A percentile compares a stretch with the other conserved stretches of the same genome.
Conservation (phyloP, 2,329 filamentous ascomycete species). For the Exophiala sp. region DNA sequence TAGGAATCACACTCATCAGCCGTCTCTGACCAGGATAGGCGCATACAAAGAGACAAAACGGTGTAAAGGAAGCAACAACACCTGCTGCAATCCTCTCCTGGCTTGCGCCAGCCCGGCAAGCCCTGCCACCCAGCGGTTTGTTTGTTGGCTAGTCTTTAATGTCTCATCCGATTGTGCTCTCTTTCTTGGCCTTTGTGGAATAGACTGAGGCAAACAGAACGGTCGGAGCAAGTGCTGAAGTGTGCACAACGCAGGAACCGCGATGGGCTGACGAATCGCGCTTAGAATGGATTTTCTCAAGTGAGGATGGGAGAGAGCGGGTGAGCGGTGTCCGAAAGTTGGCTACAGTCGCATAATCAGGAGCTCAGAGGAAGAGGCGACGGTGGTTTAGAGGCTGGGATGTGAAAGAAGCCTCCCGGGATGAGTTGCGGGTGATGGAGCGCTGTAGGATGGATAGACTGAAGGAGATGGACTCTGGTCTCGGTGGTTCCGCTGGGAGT, state of each 20-base stretch:
- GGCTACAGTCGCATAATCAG: not conserved
- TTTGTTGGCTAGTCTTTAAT: slow-evolving; percentile 6
- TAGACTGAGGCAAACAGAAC: not conserved
- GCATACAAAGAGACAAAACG: not conserved
- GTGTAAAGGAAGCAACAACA: slow-evolving; percentile 1
- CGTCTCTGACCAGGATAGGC: not conserved
- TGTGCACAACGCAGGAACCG: slow-evolving; percentile 7
- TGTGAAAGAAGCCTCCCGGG: not conserved
- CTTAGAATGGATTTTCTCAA: not conserved
- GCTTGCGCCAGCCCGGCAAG: slow-evolving; percentile 19
- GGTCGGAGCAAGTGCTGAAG: slow-evolving; percentile 16
- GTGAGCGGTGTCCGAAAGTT: not conserved
- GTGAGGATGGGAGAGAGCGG: not conserved
- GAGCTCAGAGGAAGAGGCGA: not conserved
- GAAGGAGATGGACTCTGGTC: not conserved
- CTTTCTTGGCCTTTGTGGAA: not conserved
- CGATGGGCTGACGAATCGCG: not conserved
- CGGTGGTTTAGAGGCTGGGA: not conserved
- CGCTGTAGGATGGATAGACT: not conserved
- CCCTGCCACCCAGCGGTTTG: slow-evolving; percentile 16
- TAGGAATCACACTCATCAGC: slow-evolving; percentile 3
- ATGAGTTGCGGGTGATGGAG: not conserved
- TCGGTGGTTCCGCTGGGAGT: too few relatives aligned
- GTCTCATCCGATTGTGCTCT: slow-evolving; percentile 11
- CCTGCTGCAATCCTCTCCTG: slow-evolving; percentile 14